These are phyloP conservation scores for Solanum hybrid DNA, from an alignment of 305 asterid species.

Conservation along the genomic window DNA sequence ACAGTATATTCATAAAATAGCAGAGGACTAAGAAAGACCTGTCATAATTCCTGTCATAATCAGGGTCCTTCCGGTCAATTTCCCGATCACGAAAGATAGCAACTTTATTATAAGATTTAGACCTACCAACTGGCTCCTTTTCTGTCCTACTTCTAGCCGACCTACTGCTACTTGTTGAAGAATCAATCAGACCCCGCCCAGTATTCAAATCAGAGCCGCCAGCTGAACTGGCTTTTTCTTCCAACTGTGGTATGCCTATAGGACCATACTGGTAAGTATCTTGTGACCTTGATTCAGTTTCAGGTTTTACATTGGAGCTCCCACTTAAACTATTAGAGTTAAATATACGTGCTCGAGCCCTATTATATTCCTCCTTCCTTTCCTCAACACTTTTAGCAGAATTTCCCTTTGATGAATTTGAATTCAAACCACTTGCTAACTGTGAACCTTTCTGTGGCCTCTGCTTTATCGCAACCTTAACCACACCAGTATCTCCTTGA, in stretches of 20 bases:
- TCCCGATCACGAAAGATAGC: constrained; percentile 97
- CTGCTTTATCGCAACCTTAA: constrained; percentile 94
- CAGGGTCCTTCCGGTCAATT: constrained; percentile 90
- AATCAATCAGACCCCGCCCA: constrained; percentile 53
- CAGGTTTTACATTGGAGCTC: constrained; percentile 47
- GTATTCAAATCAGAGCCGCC: constrained; percentile 42
- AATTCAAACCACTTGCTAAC: constrained; percentile 27
- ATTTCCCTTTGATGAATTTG: constrained; percentile 46
- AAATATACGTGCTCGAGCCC: constrained; percentile 96
- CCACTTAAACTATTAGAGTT: constrained; percentile 60
- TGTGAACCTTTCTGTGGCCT: constrained; percentile 84
- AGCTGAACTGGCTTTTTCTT: constrained; percentile 38
- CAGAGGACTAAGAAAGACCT: constrained; percentile 33
- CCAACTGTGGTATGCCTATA: constrained; percentile 37
- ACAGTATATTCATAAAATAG: constrained; percentile 2
- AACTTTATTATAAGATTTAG: constrained; percentile 60
- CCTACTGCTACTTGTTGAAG: constrained; percentile 63
- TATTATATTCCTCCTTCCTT: constrained; percentile 92
- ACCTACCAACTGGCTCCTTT: constrained; percentile 65
- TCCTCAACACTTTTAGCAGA: constrained; percentile 91
- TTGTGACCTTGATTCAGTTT: constrained; percentile 50
- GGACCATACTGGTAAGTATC: constrained; percentile 52
- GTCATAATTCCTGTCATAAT: constrained; percentile 86
- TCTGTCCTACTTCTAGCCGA: constrained; percentile 69
- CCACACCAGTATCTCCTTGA: constrained; percentile 50